Evolutionary conservation across 1,284 basidiomycete genomes (phyloP).

Genomic region (Wallemia mellicola): DNA sequence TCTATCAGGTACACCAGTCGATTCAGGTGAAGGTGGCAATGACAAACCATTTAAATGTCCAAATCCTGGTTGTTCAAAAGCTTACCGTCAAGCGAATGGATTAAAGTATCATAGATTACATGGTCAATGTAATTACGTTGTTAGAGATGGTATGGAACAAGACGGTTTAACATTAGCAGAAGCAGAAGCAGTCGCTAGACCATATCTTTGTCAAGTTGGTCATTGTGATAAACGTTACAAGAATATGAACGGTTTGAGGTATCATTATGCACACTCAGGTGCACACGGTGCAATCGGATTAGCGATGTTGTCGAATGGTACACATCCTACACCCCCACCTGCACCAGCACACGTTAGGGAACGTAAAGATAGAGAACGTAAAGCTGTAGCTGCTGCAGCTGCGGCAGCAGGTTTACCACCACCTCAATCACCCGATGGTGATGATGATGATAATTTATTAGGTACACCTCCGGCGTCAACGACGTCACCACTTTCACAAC

Average conservation of each 20-base stretch:
- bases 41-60: constrained; percentile 86
- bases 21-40: background rate
- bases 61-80: constrained; percentile 89
- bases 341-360: background rate
- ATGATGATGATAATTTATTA: background rate
- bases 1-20: background rate
- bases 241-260: constrained; percentile 86
- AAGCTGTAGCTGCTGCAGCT: background rate
- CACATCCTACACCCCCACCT: constrained; percentile 21
- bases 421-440: background rate
- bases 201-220: constrained; percentile 11
- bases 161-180: constrained; percentile 49
- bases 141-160: constrained; percentile 33
- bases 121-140: constrained; percentile 71
- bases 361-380: background rate
- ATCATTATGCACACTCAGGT: constrained; percentile 89
- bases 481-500: background rate
- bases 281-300: constrained; percentile 73
- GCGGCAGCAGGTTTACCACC: background rate
- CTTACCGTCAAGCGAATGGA: constrained; percentile 88
- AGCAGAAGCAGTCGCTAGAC: constrained; percentile 55
- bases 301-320: constrained; percentile 48
- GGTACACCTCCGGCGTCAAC: background rate
- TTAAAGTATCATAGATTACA: constrained; percentile 92
- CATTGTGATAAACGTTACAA: constrained; percentile 71